Evolutionary conservation across 768 basidiomycete species (phyloP).

Genomic region (Xerocomellus amylosporus): DNA sequence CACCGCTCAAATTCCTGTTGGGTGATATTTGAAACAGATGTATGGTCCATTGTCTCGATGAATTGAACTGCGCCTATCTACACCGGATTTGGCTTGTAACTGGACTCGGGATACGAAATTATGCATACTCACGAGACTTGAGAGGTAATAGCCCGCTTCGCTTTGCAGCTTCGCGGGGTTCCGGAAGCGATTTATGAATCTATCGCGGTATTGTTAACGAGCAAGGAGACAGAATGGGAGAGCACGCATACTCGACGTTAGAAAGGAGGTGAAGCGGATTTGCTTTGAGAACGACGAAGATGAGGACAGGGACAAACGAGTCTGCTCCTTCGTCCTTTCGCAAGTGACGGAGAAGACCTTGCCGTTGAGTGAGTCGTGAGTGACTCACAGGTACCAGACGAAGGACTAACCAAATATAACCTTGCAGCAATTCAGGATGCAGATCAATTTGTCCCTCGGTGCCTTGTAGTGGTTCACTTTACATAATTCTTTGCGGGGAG

Average conservation of each 20-base stretch:
- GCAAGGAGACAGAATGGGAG: neutral
- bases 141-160: slow-evolving; percentile 96
- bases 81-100: neutral
- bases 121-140: slow-evolving; percentile 69
- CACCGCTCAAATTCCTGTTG: slow-evolving; percentile 90
- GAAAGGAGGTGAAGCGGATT: slow-evolving; percentile 92
- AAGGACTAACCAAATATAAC: slow-evolving; percentile 87
- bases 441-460: slow-evolving; percentile 96
- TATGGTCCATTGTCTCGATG: slow-evolving; percentile 97
- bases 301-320: slow-evolving; percentile 90
- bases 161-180: slow-evolving; percentile 87
- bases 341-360: slow-evolving; percentile 88
- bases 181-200: slow-evolving; percentile 94
- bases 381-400: slow-evolving; percentile 2
- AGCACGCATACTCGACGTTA: slow-evolving; percentile 78
- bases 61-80: slow-evolving; percentile 97
- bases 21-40: slow-evolving; percentile 88
- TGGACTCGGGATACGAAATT: neutral
- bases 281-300: slow-evolving; percentile 90
- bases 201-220: slow-evolving; percentile 28
- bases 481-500: slow-evolving; percentile 67
- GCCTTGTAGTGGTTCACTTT: slow-evolving; percentile 99
- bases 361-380: neutral
- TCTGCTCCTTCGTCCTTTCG: slow-evolving; percentile 87
- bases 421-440: slow-evolving; percentile 96